These are phyloP conservation scores for Dendrocalamus sinicus DNA, from an alignment of 176 grass and related monocot species.

Conservation along the genomic window DNA sequence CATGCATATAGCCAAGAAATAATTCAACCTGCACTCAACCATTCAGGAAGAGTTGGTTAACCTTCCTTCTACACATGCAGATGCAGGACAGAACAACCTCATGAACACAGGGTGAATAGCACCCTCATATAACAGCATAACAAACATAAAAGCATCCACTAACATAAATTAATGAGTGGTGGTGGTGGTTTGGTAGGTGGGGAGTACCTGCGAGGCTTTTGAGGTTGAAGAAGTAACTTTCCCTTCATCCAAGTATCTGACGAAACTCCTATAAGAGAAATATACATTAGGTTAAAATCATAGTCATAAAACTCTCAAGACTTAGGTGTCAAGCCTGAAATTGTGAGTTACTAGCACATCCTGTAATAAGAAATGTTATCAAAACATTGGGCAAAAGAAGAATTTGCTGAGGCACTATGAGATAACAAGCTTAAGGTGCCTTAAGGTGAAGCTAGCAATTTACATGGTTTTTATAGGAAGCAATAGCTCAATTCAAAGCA, in stretches of 20 bases:
- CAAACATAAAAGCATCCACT: conserved; percentile 14
- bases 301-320: neutral
- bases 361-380: neutral
- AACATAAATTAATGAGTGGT: neutral
- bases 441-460: neutral
- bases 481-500: conserved; percentile 15
- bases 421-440: neutral
- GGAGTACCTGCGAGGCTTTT: conserved; percentile 76
- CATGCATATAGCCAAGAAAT: neutral
- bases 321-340: neutral
- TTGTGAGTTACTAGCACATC: neutral
- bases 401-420: neutral
- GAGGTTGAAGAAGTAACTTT: conserved; percentile 66
- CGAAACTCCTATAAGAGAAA: conserved; percentile 71
- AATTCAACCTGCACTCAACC: neutral
- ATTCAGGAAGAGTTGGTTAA: conserved; percentile 22
- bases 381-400: conserved; percentile 6
- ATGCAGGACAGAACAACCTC: neutral
- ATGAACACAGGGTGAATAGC: conserved; percentile 20
- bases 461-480: neutral
- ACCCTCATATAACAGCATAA: neutral
- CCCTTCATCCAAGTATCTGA: conserved; percentile 85
- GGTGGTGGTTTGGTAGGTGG: neutral
- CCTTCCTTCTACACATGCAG: neutral
- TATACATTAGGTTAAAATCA: conserved; percentile 21